Conservation (phyloP, 192 early-diverging fungal genomes). For the Coemansia sp. region DNA sequence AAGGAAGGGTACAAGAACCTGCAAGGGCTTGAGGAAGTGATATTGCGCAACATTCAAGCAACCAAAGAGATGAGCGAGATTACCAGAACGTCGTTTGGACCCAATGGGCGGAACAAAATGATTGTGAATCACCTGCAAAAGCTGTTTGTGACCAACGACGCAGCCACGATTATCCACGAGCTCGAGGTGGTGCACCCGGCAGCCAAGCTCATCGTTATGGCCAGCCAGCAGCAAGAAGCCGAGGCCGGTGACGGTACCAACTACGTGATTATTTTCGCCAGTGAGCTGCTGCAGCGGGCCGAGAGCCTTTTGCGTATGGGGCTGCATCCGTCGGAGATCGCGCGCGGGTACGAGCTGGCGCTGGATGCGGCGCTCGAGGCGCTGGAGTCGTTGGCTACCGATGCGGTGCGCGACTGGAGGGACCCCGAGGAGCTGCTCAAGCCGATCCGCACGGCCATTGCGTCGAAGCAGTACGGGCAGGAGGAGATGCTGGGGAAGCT, state of each 20-base stretch:
- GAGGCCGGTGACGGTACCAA: slow-evolving; percentile 98
- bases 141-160: slow-evolving; percentile 97
- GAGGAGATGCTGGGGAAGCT: slow-evolving; percentile 82
- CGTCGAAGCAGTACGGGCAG: slow-evolving; percentile 94
- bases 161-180: slow-evolving; percentile 97
- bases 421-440: slow-evolving; percentile 65
- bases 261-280: slow-evolving; percentile 91
- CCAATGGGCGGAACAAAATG: slow-evolving; percentile 98
- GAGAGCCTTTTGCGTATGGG: slow-evolving; percentile 93
- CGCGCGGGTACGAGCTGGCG: slow-evolving; percentile 92
- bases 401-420: slow-evolving; percentile 56
- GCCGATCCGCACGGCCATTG: slow-evolving; percentile 77
- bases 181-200: slow-evolving; percentile 98
- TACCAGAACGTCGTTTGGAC: slow-evolving; percentile 92
- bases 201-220: slow-evolving; percentile 93
- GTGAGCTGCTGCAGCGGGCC: slow-evolving; percentile 92
- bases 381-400: slow-evolving; percentile 73
- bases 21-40: slow-evolving; percentile 96
- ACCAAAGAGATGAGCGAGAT: slow-evolving; percentile 92
- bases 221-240: slow-evolving; percentile 94
- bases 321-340: slow-evolving; percentile 90
- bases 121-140: slow-evolving; percentile 98
- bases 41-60: slow-evolving; percentile 91
- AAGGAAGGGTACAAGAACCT: slow-evolving; percentile 97
- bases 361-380: slow-evolving; percentile 77